phyloP scores from a whole-genome alignment of 306 rosid species.

The Acmispon strigosus region DNA sequence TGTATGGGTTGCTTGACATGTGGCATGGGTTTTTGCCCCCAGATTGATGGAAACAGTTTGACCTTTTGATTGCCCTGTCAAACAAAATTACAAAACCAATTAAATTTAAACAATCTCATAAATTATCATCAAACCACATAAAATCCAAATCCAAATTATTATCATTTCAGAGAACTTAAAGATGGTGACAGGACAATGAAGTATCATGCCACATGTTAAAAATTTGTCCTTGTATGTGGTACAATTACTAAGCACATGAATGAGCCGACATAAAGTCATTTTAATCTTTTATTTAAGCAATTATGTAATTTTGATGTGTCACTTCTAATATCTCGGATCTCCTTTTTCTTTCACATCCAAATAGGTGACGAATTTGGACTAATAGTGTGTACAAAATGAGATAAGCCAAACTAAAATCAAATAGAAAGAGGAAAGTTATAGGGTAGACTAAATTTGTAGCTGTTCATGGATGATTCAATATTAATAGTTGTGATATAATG shows the following conservation, averaged over 20 bases:
- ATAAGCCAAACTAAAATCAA: not conserved
- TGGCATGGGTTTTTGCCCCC: conserved; percentile 40
- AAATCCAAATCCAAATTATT: not conserved
- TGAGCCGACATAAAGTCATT: not conserved
- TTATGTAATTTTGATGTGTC: not conserved
- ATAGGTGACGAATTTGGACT: not conserved
- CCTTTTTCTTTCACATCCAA: not conserved
- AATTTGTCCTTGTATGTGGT: not conserved
- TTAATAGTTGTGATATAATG: no score
- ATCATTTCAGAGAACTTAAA: no score
- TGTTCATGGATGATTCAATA: no score
- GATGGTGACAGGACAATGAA: no score
- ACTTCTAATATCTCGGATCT: not conserved
- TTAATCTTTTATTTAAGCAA: not conserved
- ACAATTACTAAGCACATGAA: not conserved
- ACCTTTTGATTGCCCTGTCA: conserved; percentile 46
- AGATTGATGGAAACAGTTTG: conserved; percentile 39
- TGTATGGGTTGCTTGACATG: conserved; percentile 43
- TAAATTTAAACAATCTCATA: not conserved
- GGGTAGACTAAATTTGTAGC: no score
- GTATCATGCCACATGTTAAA: not conserved
- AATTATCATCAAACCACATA: not conserved
- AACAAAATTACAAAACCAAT: not conserved
- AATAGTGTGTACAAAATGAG: not conserved
- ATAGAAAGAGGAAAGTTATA: not conserved